Evolutionary conservation across 1,284 basidiomycete species (phyloP).

Genomic region (Ceratobasidium sp.): DNA sequence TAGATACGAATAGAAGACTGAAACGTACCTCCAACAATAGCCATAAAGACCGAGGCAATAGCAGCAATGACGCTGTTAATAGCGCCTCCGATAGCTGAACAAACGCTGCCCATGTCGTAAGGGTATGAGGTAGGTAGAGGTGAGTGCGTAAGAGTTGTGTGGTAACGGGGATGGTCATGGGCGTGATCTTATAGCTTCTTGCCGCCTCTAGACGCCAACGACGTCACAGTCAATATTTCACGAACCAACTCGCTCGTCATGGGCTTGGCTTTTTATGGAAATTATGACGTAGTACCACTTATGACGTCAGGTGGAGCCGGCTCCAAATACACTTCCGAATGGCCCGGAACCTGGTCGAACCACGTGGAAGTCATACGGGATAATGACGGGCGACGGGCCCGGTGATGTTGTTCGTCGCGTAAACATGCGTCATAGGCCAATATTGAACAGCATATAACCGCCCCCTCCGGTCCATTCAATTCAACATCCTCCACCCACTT

Average conservation of each 20-base stretch:
- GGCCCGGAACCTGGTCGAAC: not conserved
- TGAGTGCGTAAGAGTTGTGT: not conserved
- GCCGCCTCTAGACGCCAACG: not conserved
- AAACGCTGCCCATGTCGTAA: slow-evolving; percentile 39
- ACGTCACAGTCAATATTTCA: not conserved
- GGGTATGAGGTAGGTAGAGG: not conserved
- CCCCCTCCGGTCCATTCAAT: slow-evolving; percentile 49
- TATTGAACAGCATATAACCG: not conserved
- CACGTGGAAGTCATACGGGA: not conserved
- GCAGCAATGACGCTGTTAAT: slow-evolving; percentile 42
- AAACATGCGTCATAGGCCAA: not conserved
- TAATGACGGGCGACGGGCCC: not conserved
- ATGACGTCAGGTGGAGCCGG: slow-evolving; percentile 1
- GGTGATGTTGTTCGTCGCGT: not conserved
- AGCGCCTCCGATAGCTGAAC: slow-evolving; percentile 43
- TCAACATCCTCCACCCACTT: slow-evolving; percentile 43
- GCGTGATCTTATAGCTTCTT: not conserved
- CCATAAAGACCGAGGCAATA: slow-evolving; percentile 41
- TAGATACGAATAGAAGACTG: not conserved
- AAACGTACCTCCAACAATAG: slow-evolving; percentile 43
- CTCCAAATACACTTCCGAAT: not conserved
- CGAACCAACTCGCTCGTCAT: not conserved
- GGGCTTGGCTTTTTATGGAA: not conserved
- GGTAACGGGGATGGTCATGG: not conserved
- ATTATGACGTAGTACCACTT: not conserved